Percentiles rank a stretch among this genome's conserved stretches.
Evolutionary conservation across 2,329 filamentous ascomycete species (phyloP).

Genomic region (Penicillium decumbens): DNA sequence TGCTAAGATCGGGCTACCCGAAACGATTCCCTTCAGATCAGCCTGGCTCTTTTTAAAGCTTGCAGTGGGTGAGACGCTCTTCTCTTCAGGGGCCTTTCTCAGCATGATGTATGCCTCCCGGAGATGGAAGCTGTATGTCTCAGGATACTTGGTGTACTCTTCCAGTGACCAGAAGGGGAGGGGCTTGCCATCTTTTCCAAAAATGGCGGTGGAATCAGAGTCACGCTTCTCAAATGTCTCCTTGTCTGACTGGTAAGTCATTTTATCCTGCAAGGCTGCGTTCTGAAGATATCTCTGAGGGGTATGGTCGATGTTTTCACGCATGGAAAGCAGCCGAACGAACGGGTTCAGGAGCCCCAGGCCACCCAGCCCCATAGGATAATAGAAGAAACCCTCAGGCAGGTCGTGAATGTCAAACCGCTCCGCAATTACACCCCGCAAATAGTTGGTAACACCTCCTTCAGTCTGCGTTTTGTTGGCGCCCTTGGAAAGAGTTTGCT

Average conservation of each 20-base stretch:
- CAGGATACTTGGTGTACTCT: constrained; percentile 37
- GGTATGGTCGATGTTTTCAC: no score
- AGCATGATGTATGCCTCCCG: constrained; percentile 31
- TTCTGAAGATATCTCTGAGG: no score
- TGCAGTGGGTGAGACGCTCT: constrained; percentile 26
- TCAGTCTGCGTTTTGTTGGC: no score
- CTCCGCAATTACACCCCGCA: no score
- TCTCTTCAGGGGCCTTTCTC: constrained; percentile 31
- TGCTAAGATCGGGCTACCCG: constrained; percentile 17
- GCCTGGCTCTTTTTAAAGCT: constrained; percentile 26
- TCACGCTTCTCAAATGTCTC: constrained; percentile 30
- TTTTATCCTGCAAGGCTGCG: no score
- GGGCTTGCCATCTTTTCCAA: constrained; percentile 8
- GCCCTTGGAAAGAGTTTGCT: no score
- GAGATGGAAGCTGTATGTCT: constrained; percentile 31
- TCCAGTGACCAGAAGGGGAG: constrained; percentile 37
- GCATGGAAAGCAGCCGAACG: no score
- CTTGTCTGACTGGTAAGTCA: constrained; percentile 47
- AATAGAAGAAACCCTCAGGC: no score
- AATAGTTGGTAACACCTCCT: no score
- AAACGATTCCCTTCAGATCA: constrained; percentile 5
- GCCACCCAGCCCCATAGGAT: no score
- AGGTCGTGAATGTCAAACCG: no score
- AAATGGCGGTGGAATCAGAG: constrained; percentile 7
- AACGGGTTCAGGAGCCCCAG: no score